Conservation (phyloP, 2,329 filamentous ascomycete genomes). For the Venturia pyrina region DNA sequence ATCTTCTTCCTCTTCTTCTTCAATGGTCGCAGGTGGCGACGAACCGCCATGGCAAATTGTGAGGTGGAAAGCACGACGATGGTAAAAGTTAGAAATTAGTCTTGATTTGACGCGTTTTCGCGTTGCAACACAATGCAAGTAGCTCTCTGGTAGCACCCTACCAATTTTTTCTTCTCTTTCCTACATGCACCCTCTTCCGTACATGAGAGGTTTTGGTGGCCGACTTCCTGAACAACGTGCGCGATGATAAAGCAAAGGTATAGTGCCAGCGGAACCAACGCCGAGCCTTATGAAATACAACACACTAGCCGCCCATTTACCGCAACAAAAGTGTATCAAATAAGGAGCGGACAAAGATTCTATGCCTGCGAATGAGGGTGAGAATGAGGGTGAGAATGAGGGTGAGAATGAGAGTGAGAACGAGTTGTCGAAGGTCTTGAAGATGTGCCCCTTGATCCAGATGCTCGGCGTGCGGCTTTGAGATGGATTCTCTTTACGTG, state of each 20-base stretch:
- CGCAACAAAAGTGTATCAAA: background rate
- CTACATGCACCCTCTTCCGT: background rate
- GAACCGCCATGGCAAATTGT: background rate
- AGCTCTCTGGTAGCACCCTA: background rate
- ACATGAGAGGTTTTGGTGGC: background rate
- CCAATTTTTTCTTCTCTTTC: background rate
- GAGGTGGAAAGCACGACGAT: background rate
- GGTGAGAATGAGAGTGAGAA: background rate
- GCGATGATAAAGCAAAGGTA: background rate
- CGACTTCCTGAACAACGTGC: background rate
- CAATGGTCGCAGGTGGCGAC: background rate
- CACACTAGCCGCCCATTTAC: background rate
- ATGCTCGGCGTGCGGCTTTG: constrained; percentile 3
- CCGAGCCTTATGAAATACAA: background rate
- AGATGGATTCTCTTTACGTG: constrained; percentile 15
- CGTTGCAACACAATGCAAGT: background rate
- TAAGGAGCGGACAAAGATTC: background rate
- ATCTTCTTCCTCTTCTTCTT: background rate
- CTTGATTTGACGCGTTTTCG: background rate
- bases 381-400: background rate
- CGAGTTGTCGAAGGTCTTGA: background rate
- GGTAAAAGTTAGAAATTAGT: background rate
- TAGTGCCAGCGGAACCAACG: background rate
- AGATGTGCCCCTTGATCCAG: background rate
- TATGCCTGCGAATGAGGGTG: background rate